Evolutionary conservation across 257 asterid genomes (phyloP).

Genomic region (Coffea eugenioides): DNA sequence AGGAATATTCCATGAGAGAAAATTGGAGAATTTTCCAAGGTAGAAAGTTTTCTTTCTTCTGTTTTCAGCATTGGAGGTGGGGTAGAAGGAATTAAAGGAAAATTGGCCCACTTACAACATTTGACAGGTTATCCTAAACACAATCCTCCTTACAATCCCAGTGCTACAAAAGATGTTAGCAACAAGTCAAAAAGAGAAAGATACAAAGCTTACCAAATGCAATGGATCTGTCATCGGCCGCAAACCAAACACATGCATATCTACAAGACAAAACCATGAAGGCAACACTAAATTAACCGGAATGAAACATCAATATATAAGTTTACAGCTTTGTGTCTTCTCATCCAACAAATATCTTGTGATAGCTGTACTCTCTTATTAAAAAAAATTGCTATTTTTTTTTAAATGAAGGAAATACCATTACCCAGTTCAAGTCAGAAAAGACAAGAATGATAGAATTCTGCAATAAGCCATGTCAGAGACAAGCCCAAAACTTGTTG

Average conservation of each 20-base stretch:
- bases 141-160: neutral
- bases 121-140: neutral
- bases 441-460: neutral
- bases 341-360: neutral
- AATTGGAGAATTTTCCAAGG: neutral
- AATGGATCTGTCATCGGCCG: constrained; percentile 81
- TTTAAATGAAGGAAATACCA: neutral
- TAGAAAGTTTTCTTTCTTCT: neutral
- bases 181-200: constrained; percentile 24
- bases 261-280: constrained; percentile 54
- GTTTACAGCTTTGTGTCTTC: neutral
- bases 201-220: constrained; percentile 66
- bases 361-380: neutral
- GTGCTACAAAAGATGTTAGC: neutral
- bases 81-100: neutral
- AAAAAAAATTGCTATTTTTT: too few relatives aligned
- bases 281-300: neutral
- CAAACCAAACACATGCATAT: constrained; percentile 88
- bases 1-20: too few relatives aligned
- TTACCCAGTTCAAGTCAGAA: neutral
- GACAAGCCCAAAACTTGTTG: neutral
- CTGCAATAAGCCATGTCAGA: neutral
- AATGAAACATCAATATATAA: neutral
- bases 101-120: neutral
- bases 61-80: neutral